Evolutionary conservation across 2,329 filamentous ascomycete species (phyloP).

Genomic region (Tolypocladium nubicola): DNA sequence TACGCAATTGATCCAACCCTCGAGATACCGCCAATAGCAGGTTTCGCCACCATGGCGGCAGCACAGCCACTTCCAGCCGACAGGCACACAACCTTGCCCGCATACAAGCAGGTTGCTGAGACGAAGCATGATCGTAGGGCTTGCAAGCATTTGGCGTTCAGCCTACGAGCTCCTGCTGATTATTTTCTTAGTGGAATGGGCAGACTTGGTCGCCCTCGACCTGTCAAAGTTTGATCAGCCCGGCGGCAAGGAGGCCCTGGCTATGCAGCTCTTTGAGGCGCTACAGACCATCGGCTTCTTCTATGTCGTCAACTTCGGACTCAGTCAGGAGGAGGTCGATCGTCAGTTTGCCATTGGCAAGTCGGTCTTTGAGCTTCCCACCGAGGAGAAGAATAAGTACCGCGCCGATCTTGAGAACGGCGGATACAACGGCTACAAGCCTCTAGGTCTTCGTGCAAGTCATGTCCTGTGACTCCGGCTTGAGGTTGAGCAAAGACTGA

Average conservation of each 20-base stretch:
- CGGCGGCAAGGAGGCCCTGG: conserved; percentile 41
- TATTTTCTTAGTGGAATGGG: conserved; percentile 29
- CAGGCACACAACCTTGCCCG: too few species aligned
- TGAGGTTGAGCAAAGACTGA: too few species aligned
- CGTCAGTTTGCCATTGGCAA: conserved; percentile 51
- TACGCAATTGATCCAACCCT: too few species aligned
- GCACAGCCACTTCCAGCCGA: too few species aligned
- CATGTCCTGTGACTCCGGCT: too few species aligned
- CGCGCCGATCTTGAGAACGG: conserved; percentile 37
- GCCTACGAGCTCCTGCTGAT: too few species aligned
- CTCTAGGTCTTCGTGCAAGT: conserved; percentile 7
- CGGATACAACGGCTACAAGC: conserved; percentile 47
- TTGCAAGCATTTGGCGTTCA: too few species aligned
- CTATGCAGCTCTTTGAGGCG: conserved; percentile 43
- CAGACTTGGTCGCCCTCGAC: conserved; percentile 47
- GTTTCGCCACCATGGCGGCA: too few species aligned
- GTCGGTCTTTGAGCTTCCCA: conserved; percentile 43
- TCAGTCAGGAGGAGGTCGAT: conserved; percentile 49
- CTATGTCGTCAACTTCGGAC: conserved; percentile 51
- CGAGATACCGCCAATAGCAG: too few species aligned
- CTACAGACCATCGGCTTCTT: conserved; percentile 34
- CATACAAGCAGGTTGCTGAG: too few species aligned
- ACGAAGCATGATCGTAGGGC: too few species aligned
- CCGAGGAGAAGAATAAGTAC: conserved; percentile 49
- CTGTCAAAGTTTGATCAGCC: conserved; percentile 41